phyloP scores from a whole-genome alignment of 257 asterid genomes.

The Gynochthodes officinalis region DNA sequence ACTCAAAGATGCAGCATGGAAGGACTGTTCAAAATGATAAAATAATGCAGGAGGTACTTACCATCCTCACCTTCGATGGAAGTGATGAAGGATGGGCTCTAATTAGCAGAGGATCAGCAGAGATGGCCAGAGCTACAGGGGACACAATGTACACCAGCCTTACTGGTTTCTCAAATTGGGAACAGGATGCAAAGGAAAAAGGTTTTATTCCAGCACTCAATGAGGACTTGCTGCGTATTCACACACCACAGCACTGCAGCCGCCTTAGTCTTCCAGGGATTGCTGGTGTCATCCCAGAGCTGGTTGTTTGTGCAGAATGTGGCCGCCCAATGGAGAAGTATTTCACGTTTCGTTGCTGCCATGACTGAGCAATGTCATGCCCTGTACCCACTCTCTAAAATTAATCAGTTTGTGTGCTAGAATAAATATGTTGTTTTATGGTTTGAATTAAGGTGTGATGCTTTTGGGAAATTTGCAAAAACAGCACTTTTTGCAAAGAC shows the following conservation, averaged over 20 bases:
- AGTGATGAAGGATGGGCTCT: conserved; percentile 79
- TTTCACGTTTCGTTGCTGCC: conserved; percentile 79
- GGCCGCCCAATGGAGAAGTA: conserved; percentile 70
- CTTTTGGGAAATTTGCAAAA: no score
- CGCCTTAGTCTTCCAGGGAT: conserved; percentile 63
- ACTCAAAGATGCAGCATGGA: conserved; percentile 59
- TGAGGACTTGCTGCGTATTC: conserved; percentile 39
- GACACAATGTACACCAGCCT: conserved; percentile 38
- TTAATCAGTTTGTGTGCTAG: background rate
- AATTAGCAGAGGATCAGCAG: conserved; percentile 48
- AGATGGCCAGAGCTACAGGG: conserved; percentile 61
- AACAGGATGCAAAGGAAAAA: conserved; percentile 28
- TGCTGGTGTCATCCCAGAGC: conserved; percentile 68
- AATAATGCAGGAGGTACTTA: conserved; percentile 53
- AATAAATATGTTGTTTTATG: background rate
- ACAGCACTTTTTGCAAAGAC: no score
- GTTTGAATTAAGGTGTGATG: background rate
- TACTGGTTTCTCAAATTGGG: conserved; percentile 45
- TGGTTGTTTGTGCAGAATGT: conserved; percentile 77
- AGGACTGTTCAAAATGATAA: conserved; percentile 41
- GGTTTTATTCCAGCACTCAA: conserved; percentile 59
- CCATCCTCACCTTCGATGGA: conserved; percentile 55
- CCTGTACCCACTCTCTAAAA: background rate
- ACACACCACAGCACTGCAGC: conserved; percentile 63
- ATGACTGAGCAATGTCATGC: conserved; percentile 36